These are phyloP conservation scores for Lachnellula hyalina DNA, from an alignment of 2,329 filamentous ascomycete species.

Conservation along the genomic window DNA sequence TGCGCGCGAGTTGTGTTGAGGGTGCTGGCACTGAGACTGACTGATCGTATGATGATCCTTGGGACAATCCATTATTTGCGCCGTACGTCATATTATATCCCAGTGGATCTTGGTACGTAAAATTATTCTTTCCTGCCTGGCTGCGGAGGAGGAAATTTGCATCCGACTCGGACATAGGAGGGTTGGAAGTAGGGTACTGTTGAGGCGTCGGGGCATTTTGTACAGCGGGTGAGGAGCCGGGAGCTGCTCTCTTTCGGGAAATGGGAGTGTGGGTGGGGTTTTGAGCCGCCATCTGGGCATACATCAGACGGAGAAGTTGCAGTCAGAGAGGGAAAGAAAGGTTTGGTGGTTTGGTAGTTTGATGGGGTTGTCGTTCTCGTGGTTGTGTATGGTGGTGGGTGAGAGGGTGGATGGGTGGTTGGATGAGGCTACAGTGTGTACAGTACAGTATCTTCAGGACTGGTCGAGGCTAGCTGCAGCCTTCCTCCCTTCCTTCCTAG, in stretches of 20 bases:
- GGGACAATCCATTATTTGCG: slow-evolving; percentile 16
- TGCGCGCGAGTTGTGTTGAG: slow-evolving; percentile 30
- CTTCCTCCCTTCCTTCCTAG: slow-evolving; percentile 23
- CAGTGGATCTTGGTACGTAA: slow-evolving; percentile 32
- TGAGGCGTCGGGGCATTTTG: slow-evolving; percentile 49
- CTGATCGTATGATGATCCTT: slow-evolving; percentile 22
- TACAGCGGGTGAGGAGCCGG: slow-evolving; percentile 61
- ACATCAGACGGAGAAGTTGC: slow-evolving; percentile 24
- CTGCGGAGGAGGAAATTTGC: slow-evolving; percentile 53
- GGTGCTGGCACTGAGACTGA: slow-evolving; percentile 12
- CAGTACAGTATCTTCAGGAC: not conserved
- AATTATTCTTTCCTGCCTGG: slow-evolving; percentile 29
- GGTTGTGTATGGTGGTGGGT: too few species aligned
- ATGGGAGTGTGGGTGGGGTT: slow-evolving; percentile 31
- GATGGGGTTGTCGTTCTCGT: too few species aligned
- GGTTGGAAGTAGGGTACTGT: slow-evolving; percentile 38
- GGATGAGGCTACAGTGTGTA: too few species aligned
- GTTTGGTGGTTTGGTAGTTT: too few species aligned
- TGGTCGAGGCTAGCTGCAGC: slow-evolving; percentile 29
- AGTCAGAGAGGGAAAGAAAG: slow-evolving; percentile 1
- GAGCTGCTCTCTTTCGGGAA: slow-evolving; percentile 67
- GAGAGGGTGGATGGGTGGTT: too few species aligned
- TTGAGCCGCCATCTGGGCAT: slow-evolving; percentile 27
- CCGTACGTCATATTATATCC: slow-evolving; percentile 26
- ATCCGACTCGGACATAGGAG: slow-evolving; percentile 37